phyloP scores from a whole-genome alignment of 2,329 filamentous ascomycete genomes.

The Clarireedia paspali region DNA sequence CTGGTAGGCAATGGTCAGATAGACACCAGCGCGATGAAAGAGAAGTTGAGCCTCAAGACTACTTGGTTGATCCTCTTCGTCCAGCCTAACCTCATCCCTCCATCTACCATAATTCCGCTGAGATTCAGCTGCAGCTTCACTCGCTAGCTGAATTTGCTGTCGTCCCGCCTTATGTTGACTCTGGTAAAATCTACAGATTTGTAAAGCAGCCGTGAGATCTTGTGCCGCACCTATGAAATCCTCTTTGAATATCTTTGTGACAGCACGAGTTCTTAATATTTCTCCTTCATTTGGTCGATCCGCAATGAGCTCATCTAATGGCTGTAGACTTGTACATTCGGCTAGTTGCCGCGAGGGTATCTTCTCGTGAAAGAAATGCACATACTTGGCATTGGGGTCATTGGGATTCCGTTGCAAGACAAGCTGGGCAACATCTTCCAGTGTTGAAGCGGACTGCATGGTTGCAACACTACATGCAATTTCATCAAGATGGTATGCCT shows the following conservation, averaged over 20 bases:
- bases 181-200: slow-evolving; percentile 33
- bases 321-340: slow-evolving; percentile 59
- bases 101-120: slow-evolving; percentile 30
- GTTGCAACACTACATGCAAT: slow-evolving; percentile 75
- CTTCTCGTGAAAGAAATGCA: slow-evolving; percentile 92
- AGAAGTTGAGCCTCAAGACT: slow-evolving; percentile 68
- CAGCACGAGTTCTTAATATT: slow-evolving; percentile 63
- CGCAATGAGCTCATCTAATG: slow-evolving; percentile 60
- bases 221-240: slow-evolving; percentile 62
- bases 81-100: slow-evolving; percentile 42
- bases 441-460: slow-evolving; percentile 70
- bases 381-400: slow-evolving; percentile 71
- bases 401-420: slow-evolving; percentile 63
- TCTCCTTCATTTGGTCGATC: slow-evolving; percentile 57
- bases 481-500: slow-evolving; percentile 75
- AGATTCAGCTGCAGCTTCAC: slow-evolving; percentile 27
- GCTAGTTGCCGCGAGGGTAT: slow-evolving; percentile 69
- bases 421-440: slow-evolving; percentile 68
- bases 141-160: slow-evolving; percentile 44
- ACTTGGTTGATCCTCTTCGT: slow-evolving; percentile 61
- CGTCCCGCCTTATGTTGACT: slow-evolving; percentile 26
- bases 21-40: slow-evolving; percentile 67
- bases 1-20: slow-evolving; percentile 63
- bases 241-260: slow-evolving; percentile 68
- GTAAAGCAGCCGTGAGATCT: slow-evolving; percentile 63